Percentiles rank a stretch among this genome's conserved stretches.
These are phyloP conservation scores for Cutaneotrichosporon cutaneum DNA, from an alignment of 1,284 basidiomycete species.

Conservation along the genomic window DNA sequence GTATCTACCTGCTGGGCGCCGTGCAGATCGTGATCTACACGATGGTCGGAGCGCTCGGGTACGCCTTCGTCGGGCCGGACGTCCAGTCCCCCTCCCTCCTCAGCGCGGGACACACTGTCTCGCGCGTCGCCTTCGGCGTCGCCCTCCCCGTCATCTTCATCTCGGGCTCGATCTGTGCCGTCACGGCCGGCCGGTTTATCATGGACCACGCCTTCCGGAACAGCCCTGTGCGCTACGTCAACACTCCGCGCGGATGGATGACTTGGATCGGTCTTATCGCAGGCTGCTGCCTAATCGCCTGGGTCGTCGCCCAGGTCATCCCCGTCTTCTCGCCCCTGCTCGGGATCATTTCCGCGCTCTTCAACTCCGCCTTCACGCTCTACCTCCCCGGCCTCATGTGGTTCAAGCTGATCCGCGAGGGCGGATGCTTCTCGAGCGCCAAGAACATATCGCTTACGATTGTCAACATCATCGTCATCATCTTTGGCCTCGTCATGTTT, in stretches of 20 bases:
- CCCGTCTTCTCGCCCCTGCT: constrained; percentile 44
- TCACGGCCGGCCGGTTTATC: constrained; percentile 18
- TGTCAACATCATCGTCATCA: constrained; percentile 17
- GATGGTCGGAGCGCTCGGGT: constrained; percentile 35
- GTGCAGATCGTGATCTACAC: constrained; percentile 32
- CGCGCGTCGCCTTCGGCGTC: constrained; percentile 21
- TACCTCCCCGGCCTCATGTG: constrained; percentile 25
- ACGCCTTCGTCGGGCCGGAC: constrained; percentile 19
- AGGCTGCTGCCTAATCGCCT: constrained; percentile 14
- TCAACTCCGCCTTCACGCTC: constrained; percentile 23
- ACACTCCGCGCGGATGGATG: constrained; percentile 39
- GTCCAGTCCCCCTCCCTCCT: constrained; percentile 21
- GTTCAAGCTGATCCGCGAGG: constrained; percentile 26
- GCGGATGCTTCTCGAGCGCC: constrained; percentile 16
- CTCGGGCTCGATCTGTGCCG: constrained; percentile 22
- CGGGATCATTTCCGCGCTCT: constrained; percentile 34
- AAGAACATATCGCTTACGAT: constrained; percentile 19
- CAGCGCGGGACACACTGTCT: constrained; percentile 16
- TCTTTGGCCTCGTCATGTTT: constrained; percentile 19
- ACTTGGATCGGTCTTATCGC: constrained; percentile 56
- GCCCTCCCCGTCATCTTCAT: constrained; percentile 27
- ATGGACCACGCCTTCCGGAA: constrained; percentile 16
- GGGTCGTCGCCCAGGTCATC: constrained; percentile 31
- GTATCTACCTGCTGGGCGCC: constrained; percentile 37
- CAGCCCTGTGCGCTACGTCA: constrained; percentile 38